These are phyloP conservation scores for Fraxinus velutina DNA, from an alignment of 305 asterid genomes.

Conservation along the genomic window DNA sequence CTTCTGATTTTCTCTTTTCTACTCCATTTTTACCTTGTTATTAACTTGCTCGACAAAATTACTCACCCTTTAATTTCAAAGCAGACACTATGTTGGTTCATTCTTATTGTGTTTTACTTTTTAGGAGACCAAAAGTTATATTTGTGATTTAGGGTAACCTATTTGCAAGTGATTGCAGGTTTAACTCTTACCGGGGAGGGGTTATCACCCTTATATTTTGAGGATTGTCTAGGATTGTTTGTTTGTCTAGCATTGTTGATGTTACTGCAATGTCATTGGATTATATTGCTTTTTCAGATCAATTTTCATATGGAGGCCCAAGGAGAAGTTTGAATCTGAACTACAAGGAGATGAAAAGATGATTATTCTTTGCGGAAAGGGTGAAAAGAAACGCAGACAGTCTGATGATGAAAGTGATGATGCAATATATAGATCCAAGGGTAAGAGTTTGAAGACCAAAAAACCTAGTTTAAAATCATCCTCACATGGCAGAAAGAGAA, in stretches of 20 bases:
- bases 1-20: not conserved
- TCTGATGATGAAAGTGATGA: constrained; percentile 53
- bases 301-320: constrained; percentile 86
- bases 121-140: not conserved
- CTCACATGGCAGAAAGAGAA: constrained; percentile 33
- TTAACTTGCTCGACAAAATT: not conserved
- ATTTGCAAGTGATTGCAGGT: not conserved
- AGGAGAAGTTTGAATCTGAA: constrained; percentile 41
- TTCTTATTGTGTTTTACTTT: not conserved
- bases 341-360: constrained; percentile 39
- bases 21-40: not conserved
- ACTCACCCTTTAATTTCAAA: not conserved
- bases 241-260: not conserved
- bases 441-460: constrained; percentile 43
- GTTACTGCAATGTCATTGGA: not conserved
- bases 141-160: not conserved
- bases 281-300: constrained; percentile 41
- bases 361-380: constrained; percentile 59
- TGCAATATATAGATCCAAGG: constrained; percentile 32
- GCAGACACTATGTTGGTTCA: not conserved
- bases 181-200: not conserved
- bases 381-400: constrained; percentile 46
- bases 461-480: constrained; percentile 39
- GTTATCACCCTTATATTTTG: not conserved
- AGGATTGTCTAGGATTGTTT: not conserved